Conservation (phyloP, 495 filamentous ascomycete species). For the Podospora anserina region DNA sequence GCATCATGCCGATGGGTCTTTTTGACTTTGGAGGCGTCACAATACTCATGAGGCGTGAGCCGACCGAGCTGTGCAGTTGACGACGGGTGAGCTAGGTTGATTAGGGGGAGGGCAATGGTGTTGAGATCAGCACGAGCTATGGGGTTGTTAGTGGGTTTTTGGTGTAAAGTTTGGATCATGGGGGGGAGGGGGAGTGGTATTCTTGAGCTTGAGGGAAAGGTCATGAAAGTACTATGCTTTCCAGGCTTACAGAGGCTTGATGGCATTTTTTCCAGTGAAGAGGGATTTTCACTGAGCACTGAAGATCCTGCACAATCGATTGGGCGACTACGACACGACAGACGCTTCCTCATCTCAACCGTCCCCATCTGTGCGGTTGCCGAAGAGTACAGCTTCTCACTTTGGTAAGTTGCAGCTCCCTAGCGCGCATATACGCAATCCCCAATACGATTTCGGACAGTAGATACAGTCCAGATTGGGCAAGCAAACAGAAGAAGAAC, state of each 20-base stretch:
- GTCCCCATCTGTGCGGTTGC: neutral
- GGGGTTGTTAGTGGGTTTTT: neutral
- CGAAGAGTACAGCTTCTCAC: neutral
- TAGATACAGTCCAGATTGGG: neutral
- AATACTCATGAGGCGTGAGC: neutral
- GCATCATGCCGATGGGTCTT: neutral
- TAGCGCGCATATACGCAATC: neutral
- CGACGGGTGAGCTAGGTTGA: neutral
- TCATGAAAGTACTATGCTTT: neutral
- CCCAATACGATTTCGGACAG: neutral
- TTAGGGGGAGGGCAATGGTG: neutral
- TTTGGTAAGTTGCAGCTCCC: neutral
- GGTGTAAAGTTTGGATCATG: neutral
- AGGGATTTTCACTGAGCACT: no score
- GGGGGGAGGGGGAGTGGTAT: neutral
- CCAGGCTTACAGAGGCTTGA: neutral
- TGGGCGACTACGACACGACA: neutral
- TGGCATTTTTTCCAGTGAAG: neutral
- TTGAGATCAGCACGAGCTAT: conserved; percentile 7
- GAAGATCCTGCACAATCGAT: neutral
- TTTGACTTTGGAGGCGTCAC: neutral
- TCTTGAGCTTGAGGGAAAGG: neutral
- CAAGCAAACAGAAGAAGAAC: neutral
- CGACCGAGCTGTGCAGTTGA: conserved; percentile 4
- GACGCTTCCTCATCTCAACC: neutral